Evolutionary conservation across 1,284 basidiomycete genomes (phyloP).

Genomic region (Puccinia horiana): DNA sequence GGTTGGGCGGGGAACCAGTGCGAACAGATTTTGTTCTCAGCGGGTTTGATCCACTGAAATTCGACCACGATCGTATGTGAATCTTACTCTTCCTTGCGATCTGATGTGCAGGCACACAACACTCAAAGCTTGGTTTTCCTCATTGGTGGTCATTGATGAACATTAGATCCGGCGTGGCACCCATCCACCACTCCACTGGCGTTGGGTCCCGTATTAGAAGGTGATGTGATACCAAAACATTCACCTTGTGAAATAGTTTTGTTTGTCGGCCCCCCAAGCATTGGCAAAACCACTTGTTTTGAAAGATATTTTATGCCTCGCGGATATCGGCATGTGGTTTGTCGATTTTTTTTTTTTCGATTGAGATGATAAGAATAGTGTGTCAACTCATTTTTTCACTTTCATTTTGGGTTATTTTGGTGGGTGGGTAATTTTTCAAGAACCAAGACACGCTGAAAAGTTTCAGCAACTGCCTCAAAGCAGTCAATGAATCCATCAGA

Average conservation of each 20-base stretch:
- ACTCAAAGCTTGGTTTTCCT: neutral
- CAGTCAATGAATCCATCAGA: slow-evolving; percentile 66
- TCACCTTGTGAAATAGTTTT: slow-evolving; percentile 67
- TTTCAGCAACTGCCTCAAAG: slow-evolving; percentile 72
- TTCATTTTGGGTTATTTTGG: neutral
- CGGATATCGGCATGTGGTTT: slow-evolving; percentile 71
- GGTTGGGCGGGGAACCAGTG: slow-evolving; percentile 69
- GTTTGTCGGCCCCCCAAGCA: slow-evolving; percentile 81
- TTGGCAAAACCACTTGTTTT: slow-evolving; percentile 85
- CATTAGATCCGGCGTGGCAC: slow-evolving; percentile 67
- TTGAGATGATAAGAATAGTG: neutral
- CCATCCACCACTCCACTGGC: slow-evolving; percentile 68
- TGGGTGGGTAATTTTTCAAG: slow-evolving; percentile 32
- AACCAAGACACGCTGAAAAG: slow-evolving; percentile 81
- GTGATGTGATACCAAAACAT: slow-evolving; percentile 51
- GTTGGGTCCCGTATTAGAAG: slow-evolving; percentile 50
- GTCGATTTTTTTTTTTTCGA: slow-evolving; percentile 29
- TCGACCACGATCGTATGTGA: slow-evolving; percentile 45
- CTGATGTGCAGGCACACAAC: neutral
- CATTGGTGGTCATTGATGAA: neutral
- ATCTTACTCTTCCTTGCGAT: neutral
- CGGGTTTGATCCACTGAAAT: slow-evolving; percentile 63
- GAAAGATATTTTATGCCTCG: slow-evolving; percentile 68
- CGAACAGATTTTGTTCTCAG: slow-evolving; percentile 62
- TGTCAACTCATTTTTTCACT: neutral